Evolutionary conservation across 805 yeast genomes (phyloP).

Genomic region (Saccharomyces mikatae): DNA sequence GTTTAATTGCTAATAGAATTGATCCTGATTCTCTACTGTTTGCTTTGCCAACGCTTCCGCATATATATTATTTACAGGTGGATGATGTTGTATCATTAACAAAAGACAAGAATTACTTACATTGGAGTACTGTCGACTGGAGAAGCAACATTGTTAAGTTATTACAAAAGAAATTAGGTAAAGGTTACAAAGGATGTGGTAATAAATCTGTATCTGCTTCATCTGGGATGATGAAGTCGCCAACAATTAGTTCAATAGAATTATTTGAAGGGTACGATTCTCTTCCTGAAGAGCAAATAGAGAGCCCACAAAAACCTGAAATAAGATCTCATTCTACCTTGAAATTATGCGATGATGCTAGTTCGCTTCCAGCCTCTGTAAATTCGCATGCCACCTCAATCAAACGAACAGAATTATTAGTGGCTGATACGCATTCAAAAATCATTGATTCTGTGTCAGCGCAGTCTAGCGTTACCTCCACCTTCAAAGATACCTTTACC

Average conservation of each 20-base stretch:
- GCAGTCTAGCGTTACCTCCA: background rate
- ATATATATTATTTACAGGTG: slow-evolving; percentile 51
- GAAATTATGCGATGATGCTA: background rate
- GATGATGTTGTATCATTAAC: slow-evolving; percentile 46
- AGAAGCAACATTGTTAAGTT: slow-evolving; percentile 45
- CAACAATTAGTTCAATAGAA: slow-evolving; percentile 34
- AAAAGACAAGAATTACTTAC: slow-evolving; percentile 29
- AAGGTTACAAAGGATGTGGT: slow-evolving; percentile 72
- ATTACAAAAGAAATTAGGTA: slow-evolving; percentile 42
- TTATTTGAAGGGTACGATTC: slow-evolving; percentile 18
- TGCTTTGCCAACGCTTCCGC: slow-evolving; percentile 70
- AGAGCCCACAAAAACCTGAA: background rate
- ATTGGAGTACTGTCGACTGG: slow-evolving; percentile 59
- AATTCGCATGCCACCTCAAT: background rate
- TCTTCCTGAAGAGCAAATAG: background rate
- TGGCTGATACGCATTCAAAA: background rate
- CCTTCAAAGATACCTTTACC: background rate
- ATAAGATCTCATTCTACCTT: background rate
- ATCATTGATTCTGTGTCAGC: slow-evolving; percentile 4
- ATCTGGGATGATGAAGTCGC: slow-evolving; percentile 49
- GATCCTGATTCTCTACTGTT: slow-evolving; percentile 51
- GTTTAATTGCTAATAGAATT: slow-evolving; percentile 50
- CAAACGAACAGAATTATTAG: background rate
- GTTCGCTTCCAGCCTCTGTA: background rate
- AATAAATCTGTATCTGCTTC: slow-evolving; percentile 45